Conservation (phyloP, 2,329 filamentous ascomycete genomes). For the Esteya vermicola region DNA sequence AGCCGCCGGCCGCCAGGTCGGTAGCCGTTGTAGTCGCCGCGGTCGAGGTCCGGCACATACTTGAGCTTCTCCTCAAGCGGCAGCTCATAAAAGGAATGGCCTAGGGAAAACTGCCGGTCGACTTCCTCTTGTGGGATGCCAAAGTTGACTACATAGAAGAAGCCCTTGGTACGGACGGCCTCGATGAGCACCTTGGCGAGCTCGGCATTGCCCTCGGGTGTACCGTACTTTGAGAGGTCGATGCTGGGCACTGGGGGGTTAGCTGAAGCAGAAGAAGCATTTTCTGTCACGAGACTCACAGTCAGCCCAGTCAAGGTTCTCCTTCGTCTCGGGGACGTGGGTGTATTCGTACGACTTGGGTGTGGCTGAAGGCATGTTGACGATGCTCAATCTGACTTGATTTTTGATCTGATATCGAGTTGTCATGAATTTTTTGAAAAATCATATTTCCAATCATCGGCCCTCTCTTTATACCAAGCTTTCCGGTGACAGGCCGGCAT, state of each 20-base stretch:
- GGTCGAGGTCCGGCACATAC: conserved; percentile 25
- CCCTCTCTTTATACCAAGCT: too few species aligned
- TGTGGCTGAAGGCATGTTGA: conserved; percentile 1
- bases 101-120: conserved; percentile 40
- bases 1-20: conserved; percentile 23
- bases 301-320: conserved; percentile 3
- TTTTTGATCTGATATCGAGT: too few species aligned
- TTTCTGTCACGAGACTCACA: too few species aligned
- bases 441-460: too few species aligned
- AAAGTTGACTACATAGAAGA: conserved; percentile 46
- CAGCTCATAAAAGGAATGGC: conserved; percentile 33
- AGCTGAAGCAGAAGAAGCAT: too few species aligned
- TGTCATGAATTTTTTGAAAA: too few species aligned
- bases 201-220: conserved; percentile 18
- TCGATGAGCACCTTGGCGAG: conserved; percentile 21
- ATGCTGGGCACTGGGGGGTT: conserved; percentile 13
- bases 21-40: conserved; percentile 37
- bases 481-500: too few species aligned
- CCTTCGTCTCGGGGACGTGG: conserved; percentile 6
- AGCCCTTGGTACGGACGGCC: conserved; percentile 26
- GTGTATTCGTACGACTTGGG: conserved; percentile 1
- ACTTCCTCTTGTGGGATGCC: conserved; percentile 40
- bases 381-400: too few species aligned
- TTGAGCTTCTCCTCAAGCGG: conserved; percentile 40
- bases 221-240: conserved; percentile 17